Evolutionary conservation across 176 grass and related monocot species (phyloP).

Genomic region (Stipa capillata): DNA sequence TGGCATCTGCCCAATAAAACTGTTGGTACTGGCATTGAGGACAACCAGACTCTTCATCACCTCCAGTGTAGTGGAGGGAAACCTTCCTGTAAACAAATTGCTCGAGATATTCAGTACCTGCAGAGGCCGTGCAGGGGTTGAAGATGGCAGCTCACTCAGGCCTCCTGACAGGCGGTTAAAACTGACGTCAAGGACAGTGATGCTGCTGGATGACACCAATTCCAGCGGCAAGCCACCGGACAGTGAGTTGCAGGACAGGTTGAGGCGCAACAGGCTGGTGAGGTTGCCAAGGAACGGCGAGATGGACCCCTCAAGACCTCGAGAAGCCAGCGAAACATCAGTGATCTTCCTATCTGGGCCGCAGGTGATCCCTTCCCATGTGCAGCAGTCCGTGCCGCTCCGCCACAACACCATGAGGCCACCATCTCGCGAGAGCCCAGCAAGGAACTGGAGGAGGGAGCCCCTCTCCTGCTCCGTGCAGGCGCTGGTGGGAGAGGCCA

Average conservation of each 20-base stretch:
- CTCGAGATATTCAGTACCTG: background rate
- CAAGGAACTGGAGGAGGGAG: background rate
- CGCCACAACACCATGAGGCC: background rate
- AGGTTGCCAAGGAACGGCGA: constrained; percentile 1
- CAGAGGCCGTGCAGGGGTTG: background rate
- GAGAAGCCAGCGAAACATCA: background rate
- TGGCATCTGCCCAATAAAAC: constrained; percentile 31
- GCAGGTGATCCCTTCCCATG: constrained; percentile 17
- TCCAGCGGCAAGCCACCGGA: background rate
- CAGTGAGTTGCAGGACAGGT: background rate
- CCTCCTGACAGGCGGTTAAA: background rate
- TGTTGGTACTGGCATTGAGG: background rate
- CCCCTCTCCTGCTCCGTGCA: background rate
- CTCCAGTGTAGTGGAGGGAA: background rate
- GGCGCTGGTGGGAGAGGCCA: no score
- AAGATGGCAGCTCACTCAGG: background rate
- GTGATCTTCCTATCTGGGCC: background rate
- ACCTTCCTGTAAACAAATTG: background rate
- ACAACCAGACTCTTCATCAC: background rate
- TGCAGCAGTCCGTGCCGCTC: background rate
- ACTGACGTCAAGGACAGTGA: background rate
- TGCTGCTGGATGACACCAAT: background rate
- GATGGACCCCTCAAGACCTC: background rate
- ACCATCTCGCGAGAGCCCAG: background rate
- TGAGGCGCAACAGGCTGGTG: background rate